Evolutionary conservation across 1,139 yeast genomes (phyloP), one percentile per base, ranked within the genome.

Genomic region (Schizosaccharomyces versatilis): DNA sequence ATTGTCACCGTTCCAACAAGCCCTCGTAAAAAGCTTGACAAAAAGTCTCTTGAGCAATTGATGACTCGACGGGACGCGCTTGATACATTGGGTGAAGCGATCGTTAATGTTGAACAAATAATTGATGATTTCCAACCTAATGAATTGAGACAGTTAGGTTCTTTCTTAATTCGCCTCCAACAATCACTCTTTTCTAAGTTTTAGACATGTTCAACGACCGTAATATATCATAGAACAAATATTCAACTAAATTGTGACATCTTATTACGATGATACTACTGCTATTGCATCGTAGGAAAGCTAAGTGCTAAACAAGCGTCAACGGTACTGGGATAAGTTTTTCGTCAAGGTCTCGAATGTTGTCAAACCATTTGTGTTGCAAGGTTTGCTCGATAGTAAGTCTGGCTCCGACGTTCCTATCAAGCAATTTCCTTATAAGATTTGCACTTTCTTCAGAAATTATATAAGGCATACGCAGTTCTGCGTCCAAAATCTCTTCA

Each of bases 401-500:
- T 60, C 96, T 73, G 55, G 72, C 65, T 3, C 69, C 69, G 39
- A 81, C 70, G 56, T 81, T 81, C 56, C 93, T 73, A 19, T 77
- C 77, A 60, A 86, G 71, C 53, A 86, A 83, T 63, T 66, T 71
- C 60, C 71, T 71, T 42, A 88, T 80, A 64, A 90, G 70, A 12
- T 72, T 71, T 44, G 78, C 69, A 36, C 72, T 71, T 0, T 66
- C 71, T 3, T 77, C 78, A 62, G 84, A 77, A 49, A 80, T 73
- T 12, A 76, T 73, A 59, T 70, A 75, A 1, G 86, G 86, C 39
- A 81, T 69, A 52, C 86, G 75, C 59, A 86, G 70, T 57, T 81
- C 86, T 1, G 94, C 94, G 61, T 84, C 95, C 79, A 88, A 77
- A 57, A 90, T 90, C 66, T 86, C 97, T 66, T 88, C 58, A 42